These are phyloP conservation scores for Clitoria ternatea DNA, from an alignment of 306 rosid species.

Conservation along the genomic window DNA sequence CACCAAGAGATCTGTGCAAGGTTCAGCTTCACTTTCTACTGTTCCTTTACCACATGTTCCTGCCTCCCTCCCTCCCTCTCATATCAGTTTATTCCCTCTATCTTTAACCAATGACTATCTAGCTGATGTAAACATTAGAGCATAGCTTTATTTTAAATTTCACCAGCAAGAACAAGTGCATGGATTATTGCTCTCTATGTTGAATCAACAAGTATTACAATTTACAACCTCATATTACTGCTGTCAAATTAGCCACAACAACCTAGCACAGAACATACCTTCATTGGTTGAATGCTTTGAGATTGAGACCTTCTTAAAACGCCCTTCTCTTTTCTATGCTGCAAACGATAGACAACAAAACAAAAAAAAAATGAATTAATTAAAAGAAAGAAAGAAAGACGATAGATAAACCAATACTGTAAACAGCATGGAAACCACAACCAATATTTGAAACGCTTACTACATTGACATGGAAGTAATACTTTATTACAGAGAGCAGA, in stretches of 20 bases:
- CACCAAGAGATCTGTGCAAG: background rate
- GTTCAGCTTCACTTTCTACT: constrained; percentile 10
- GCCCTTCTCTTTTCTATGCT: constrained; percentile 65
- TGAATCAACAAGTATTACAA: constrained; percentile 4
- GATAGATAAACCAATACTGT: background rate
- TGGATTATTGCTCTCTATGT: background rate
- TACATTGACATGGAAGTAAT: background rate
- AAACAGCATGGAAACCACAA: background rate
- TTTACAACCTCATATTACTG: background rate
- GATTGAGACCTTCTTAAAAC: constrained; percentile 53
- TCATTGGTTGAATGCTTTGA: constrained; percentile 48
- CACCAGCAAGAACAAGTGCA: background rate
- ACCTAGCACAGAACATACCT: constrained; percentile 34
- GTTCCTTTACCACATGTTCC: background rate
- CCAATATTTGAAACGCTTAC: background rate
- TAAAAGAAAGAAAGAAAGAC: background rate
- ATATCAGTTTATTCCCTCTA: background rate
- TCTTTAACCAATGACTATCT: background rate
- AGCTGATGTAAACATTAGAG: background rate
- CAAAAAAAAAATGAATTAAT: background rate
- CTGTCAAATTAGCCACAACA: background rate
- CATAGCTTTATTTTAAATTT: background rate
- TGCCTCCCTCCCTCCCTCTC: no score
- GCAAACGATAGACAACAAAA: constrained; percentile 33
- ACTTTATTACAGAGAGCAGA: background rate